Evolutionary conservation across 768 basidiomycete species (phyloP), one percentile per base, ranked within the genome.

Genomic region (Fibroporia radiculosa): DNA sequence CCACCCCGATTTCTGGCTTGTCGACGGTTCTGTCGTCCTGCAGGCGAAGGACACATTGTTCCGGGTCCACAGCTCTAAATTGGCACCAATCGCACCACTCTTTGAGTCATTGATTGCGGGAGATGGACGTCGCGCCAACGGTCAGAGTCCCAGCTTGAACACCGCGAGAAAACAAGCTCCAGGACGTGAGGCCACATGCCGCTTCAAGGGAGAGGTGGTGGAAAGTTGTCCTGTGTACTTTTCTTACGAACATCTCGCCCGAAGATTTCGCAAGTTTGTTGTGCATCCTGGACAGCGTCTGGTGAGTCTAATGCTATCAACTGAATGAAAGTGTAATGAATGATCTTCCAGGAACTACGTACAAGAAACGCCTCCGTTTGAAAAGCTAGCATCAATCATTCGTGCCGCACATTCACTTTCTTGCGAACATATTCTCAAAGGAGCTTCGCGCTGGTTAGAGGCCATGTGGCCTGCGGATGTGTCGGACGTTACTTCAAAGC

Each of bases 1-100:
- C 7, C 57, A 59, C 38, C 44, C 48, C 0, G 37, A 49, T 13
- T 58, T 66, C 41, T 69, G 69, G 68, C 50, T 61, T 23, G 53
- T 57, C 19, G 66, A 67, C 45, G 69, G 66, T 1, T 60, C 59
- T 7, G 52, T 66, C 2, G 55, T 67, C 31, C 39, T 73, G 6
- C 59, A 66, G 37, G 48, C 66, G 13, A 50, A 58, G 13, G 53
- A 58, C 16, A 60, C 55, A 3, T 53, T 63, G 27, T 70, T 69
- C 52, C 56, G 54, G 18, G 48, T 72, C 10, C 63, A 68, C 16
- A 52, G 62, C n/a, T 65, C 63, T 40, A 56, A 54, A 13, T 59
- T 72, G 6, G 44, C 54, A 10, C 7, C 7, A 18, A 52, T 48
- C 25, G 65, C 65, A 3, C 45, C 40, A 5, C 69, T 60, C 53